phyloP scores from a whole-genome alignment of 352 stramenopile genomes.

The Pythium aristosporum region DNA sequence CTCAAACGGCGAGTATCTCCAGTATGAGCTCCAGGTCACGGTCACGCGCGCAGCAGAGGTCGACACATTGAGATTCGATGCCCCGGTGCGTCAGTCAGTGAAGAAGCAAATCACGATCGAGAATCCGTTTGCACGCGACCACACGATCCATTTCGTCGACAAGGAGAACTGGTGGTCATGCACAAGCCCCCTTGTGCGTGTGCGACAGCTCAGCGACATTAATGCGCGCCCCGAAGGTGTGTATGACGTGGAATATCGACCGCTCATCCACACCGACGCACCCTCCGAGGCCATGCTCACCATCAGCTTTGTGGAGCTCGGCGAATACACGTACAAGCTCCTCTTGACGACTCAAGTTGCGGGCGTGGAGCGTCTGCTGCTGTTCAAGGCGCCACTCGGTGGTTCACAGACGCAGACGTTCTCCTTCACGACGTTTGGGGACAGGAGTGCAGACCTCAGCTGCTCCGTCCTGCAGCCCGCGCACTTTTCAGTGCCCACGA shows the following conservation, averaged over 20 bases:
- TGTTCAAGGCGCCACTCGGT: constrained; percentile 84
- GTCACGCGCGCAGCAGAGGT: constrained; percentile 66
- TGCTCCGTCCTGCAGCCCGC: constrained; percentile 56
- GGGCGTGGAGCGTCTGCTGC: constrained; percentile 62
- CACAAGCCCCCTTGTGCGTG: constrained; percentile 64
- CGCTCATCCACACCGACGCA: constrained; percentile 50
- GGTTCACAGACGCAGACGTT: constrained; percentile 77
- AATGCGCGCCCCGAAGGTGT: constrained; percentile 68
- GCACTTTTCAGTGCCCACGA: constrained; percentile 65
- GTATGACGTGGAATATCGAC: constrained; percentile 91
- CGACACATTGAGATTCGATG: constrained; percentile 80
- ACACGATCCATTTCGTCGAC: constrained; percentile 57
- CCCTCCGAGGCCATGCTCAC: constrained; percentile 56
- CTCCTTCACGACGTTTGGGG: constrained; percentile 61
- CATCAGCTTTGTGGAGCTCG: constrained; percentile 83
- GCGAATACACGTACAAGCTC: constrained; percentile 88
- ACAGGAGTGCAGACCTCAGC: constrained; percentile 43
- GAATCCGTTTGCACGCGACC: constrained; percentile 76
- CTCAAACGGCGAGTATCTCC: constrained; percentile 83
- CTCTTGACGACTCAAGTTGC: constrained; percentile 71
- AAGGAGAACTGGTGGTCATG: constrained; percentile 78
- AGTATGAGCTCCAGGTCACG: constrained; percentile 55
- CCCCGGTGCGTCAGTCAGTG: constrained; percentile 79
- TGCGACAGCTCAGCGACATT: constrained; percentile 72
- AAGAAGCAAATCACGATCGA: constrained; percentile 87